Conservation (phyloP, 2,329 filamentous ascomycete genomes). For the Fusarium sp. region DNA sequence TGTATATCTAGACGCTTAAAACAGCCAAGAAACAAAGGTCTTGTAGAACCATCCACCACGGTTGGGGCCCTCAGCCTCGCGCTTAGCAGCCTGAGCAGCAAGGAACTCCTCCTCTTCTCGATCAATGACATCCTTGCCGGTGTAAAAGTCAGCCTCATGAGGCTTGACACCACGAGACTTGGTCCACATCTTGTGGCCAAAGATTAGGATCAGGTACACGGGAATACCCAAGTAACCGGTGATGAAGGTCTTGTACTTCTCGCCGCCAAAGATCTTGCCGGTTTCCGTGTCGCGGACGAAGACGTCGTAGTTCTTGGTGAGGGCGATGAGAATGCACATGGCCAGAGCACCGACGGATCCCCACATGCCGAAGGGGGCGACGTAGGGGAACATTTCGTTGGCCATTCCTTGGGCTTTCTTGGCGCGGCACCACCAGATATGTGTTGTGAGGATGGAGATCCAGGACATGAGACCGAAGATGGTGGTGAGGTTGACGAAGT, state of each 20-base stretch:
- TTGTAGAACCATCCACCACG: conserved; percentile 53
- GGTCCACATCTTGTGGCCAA: conserved; percentile 72
- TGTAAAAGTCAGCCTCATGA: conserved; percentile 74
- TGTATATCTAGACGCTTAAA: conserved; percentile 41
- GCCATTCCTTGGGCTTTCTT: conserved; percentile 70
- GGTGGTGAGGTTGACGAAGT: conserved; percentile 76
- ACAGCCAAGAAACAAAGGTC: conserved; percentile 54
- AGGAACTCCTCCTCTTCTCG: conserved; percentile 78
- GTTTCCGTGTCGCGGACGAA: conserved; percentile 64
- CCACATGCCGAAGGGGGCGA: conserved; percentile 76
- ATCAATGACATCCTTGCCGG: conserved; percentile 79
- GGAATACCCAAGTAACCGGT: conserved; percentile 83
- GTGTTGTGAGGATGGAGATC: conserved; percentile 75
- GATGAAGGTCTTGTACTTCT: conserved; percentile 81
- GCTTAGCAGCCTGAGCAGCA: conserved; percentile 52
- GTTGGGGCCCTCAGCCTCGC: conserved; percentile 40
- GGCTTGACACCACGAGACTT: conserved; percentile 67
- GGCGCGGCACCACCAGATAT: conserved; percentile 74
- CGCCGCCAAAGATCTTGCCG: conserved; percentile 56
- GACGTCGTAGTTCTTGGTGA: conserved; percentile 86
- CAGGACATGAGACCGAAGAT: conserved; percentile 75
- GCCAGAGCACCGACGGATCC: conserved; percentile 76
- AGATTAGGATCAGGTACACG: conserved; percentile 75
- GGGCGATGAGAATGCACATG: conserved; percentile 77
- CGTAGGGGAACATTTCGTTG: conserved; percentile 68